A percentile compares a stretch with the other conserved stretches of the same genome.
These are phyloP conservation scores for Pseudopyricularia cyperi DNA, from an alignment of 2,329 filamentous ascomycete species.

Conservation along the genomic window DNA sequence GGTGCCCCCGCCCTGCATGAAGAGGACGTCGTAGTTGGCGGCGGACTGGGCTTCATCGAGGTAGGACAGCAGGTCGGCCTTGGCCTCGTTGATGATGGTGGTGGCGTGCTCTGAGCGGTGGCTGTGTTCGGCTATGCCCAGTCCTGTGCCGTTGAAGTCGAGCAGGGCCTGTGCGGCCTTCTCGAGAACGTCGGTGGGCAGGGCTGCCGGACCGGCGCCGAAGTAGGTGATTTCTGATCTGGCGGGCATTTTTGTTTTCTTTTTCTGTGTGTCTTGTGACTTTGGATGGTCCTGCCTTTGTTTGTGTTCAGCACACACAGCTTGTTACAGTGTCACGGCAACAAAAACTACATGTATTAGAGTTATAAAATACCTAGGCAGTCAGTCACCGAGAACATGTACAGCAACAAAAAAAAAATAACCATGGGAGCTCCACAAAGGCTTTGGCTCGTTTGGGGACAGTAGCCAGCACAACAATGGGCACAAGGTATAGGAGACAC, in stretches of 20 bases:
- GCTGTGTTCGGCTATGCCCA: slow-evolving; percentile 81
- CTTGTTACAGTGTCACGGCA: no score
- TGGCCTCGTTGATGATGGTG: slow-evolving; percentile 67
- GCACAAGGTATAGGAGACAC: no score
- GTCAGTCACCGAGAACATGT: no score
- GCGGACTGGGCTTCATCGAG: slow-evolving; percentile 51
- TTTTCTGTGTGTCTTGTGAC: neutral
- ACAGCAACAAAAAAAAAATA: no score
- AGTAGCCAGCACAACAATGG: no score
- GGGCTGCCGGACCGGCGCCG: slow-evolving; percentile 76
- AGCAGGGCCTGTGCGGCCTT: slow-evolving; percentile 63
- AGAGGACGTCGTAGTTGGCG: slow-evolving; percentile 74
- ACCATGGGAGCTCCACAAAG: no score
- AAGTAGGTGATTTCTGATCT: slow-evolving; percentile 33
- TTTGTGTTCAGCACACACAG: no score
- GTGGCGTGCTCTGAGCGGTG: slow-evolving; percentile 72
- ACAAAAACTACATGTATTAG: no score
- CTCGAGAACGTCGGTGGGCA: slow-evolving; percentile 73
- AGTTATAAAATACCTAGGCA: no score
- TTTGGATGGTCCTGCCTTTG: no score
- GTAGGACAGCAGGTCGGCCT: slow-evolving; percentile 57
- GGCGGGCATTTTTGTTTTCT: slow-evolving; percentile 6
- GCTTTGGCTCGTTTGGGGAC: no score
- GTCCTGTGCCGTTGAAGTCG: slow-evolving; percentile 68
- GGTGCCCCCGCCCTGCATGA: slow-evolving; percentile 77